A percentile compares a stretch with the other conserved stretches of the same genome.
phyloP scores from a whole-genome alignment of 345 rosid genomes.

The Iberis pinnata region DNA sequence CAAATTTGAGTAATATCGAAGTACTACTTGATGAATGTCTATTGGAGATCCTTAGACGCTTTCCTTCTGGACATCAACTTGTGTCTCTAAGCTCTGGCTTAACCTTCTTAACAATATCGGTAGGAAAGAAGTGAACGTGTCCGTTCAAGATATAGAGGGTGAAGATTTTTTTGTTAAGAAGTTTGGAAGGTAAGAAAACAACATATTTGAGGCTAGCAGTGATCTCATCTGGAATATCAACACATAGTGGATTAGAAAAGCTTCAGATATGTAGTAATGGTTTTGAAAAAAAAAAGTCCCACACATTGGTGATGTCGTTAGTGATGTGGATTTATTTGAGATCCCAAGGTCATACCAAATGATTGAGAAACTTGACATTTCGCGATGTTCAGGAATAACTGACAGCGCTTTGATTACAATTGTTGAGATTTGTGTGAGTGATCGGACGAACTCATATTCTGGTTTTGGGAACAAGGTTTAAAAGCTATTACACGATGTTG shows the following conservation, averaged over 20 bases:
- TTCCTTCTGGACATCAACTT: conserved; percentile 75
- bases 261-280: conserved; percentile 66
- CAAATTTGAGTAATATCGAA: conserved; percentile 61
- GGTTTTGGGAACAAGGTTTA: conserved; percentile 67
- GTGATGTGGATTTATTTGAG: conserved; percentile 62
- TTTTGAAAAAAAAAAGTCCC: conserved; percentile 51
- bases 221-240: conserved; percentile 73
- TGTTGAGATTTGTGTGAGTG: conserved; percentile 69
- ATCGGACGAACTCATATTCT: conserved; percentile 59
- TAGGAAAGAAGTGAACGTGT: conserved; percentile 41
- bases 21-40: conserved; percentile 88
- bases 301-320: conserved; percentile 50
- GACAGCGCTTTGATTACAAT: conserved; percentile 51
- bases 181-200: conserved; percentile 80
- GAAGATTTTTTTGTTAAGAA: conserved; percentile 68
- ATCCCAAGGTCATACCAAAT: conserved; percentile 60
- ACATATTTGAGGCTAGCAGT: conserved; percentile 84
- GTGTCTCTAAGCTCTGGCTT: conserved; percentile 92
- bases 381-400: conserved; percentile 58
- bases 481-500: conserved; percentile 60
- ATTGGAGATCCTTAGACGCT: conserved; percentile 73
- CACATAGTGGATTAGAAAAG: conserved; percentile 84
- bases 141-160: conserved; percentile 37
- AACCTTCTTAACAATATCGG: conserved; percentile 57
- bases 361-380: conserved; percentile 78